phyloP scores from a whole-genome alignment of 2,329 filamentous ascomycete species.

The Furcasterigmium furcatum region DNA sequence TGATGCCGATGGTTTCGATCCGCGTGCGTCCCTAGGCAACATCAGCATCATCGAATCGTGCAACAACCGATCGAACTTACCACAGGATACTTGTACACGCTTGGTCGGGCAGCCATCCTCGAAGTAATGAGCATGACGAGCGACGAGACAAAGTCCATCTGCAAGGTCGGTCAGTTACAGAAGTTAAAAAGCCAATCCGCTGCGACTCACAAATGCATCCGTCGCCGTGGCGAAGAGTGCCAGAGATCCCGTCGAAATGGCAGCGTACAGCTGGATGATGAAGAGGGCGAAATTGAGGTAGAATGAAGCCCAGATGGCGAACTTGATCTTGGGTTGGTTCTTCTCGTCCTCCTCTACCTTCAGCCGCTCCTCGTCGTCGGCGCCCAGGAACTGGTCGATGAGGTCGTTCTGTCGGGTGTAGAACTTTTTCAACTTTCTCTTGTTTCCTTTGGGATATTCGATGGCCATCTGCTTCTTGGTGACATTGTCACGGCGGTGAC shows the following conservation, averaged over 20 bases:
- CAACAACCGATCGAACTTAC: slow-evolving; percentile 24
- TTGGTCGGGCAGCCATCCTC: slow-evolving; percentile 54
- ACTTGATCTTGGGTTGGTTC: slow-evolving; percentile 47
- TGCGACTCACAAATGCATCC: slow-evolving; percentile 52
- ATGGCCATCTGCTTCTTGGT: slow-evolving; percentile 42
- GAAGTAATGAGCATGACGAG: slow-evolving; percentile 61
- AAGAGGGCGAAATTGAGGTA: slow-evolving; percentile 51
- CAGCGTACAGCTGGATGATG: slow-evolving; percentile 56
- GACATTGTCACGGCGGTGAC: slow-evolving; percentile 33
- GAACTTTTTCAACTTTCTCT: slow-evolving; percentile 39
- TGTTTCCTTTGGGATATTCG: slow-evolving; percentile 42
- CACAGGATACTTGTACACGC: slow-evolving; percentile 60
- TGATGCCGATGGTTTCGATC: slow-evolving; percentile 62
- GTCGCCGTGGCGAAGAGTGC: slow-evolving; percentile 62
- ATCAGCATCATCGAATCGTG: slow-evolving; percentile 4
- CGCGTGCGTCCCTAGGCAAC: slow-evolving; percentile 48
- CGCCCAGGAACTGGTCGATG: slow-evolving; percentile 51
- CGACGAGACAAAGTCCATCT: slow-evolving; percentile 63
- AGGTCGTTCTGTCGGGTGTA: slow-evolving; percentile 45
- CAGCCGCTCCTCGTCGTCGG: slow-evolving; percentile 50
- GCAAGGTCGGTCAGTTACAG: slow-evolving; percentile 13
- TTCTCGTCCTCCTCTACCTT: slow-evolving; percentile 46
- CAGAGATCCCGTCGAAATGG: slow-evolving; percentile 55
- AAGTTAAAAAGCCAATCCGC: too few relatives aligned
- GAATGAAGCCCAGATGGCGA: slow-evolving; percentile 51